Percentiles rank a stretch among this genome's conserved stretches.
Evolutionary conservation across 768 basidiomycete species (phyloP).

Genomic region (Hirschioporus abietinus): DNA sequence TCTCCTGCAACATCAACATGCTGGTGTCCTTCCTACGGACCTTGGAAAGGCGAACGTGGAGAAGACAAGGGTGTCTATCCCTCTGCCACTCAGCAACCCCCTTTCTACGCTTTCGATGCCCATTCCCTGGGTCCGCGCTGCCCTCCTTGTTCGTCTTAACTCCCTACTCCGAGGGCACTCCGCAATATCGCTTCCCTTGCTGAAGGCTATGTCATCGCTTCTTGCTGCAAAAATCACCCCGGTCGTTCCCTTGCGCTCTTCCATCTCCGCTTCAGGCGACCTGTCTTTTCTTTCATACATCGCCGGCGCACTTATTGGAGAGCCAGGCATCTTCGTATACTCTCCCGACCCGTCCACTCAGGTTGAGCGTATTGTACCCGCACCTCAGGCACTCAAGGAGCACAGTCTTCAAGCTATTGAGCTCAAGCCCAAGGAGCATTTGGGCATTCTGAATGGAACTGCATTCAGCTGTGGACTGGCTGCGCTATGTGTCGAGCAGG

Average conservation of each 20-base stretch:
- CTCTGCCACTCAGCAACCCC: conserved; percentile 67
- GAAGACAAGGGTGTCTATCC: conserved; percentile 22
- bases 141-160: conserved; percentile 84
- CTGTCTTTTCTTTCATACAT: conserved; percentile 79
- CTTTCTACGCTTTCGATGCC: conserved; percentile 70
- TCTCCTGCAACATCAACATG: conserved; percentile 82
- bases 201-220: conserved; percentile 72
- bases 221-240: conserved; percentile 71
- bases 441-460: conserved; percentile 81
- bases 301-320: conserved; percentile 74
- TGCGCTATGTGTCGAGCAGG: conserved; percentile 66
- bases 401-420: conserved; percentile 61
- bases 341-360: conserved; percentile 45
- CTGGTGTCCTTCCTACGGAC: conserved; percentile 60
- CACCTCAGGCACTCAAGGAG: conserved; percentile 49
- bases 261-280: conserved; percentile 82
- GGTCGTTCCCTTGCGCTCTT: conserved; percentile 77
- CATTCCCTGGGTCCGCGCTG: conserved; percentile 82
- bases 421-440: conserved; percentile 70
- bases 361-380: conserved; percentile 45
- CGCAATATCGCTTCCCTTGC: conserved; percentile 74
- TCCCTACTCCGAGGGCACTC: conserved; percentile 87
- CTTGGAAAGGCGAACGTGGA: conserved; percentile 30
- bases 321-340: conserved; percentile 72
- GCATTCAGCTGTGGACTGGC: conserved; percentile 79